phyloP scores from a whole-genome alignment of 441 rosid genomes.

The Croton setiger region DNA sequence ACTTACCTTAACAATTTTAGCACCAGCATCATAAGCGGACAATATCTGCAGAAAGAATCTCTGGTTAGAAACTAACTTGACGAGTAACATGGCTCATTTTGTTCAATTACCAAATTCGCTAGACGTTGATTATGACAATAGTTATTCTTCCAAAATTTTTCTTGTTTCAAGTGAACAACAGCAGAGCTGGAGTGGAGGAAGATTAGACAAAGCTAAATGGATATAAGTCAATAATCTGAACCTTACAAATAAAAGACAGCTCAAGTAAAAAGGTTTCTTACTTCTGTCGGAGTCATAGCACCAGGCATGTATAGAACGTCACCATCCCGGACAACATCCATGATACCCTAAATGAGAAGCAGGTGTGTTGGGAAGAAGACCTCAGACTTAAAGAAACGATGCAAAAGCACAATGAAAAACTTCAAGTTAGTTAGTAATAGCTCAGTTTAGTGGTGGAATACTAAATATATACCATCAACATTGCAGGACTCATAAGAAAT shows the following conservation, averaged over 20 bases:
- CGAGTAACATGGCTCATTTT: not conserved
- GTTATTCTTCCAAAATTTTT: not conserved
- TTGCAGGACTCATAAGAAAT: constrained; percentile 61
- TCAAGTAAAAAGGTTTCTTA: constrained; percentile 26
- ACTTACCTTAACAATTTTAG: constrained; percentile 53
- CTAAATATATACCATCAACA: constrained; percentile 34
- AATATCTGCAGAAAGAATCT: constrained; percentile 36
- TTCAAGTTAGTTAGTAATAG: not conserved
- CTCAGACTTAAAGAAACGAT: not conserved
- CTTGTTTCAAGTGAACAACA: not conserved
- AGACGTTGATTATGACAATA: not conserved
- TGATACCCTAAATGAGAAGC: constrained; percentile 33
- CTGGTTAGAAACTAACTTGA: not conserved
- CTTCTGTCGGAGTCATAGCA: constrained; percentile 67
- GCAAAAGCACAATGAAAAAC: not conserved
- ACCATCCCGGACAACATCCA: constrained; percentile 29
- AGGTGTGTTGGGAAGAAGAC: constrained; percentile 16
- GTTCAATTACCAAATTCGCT: not conserved
- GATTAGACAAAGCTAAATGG: not conserved
- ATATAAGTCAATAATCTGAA: not conserved
- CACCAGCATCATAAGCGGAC: constrained; percentile 50
- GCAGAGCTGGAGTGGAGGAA: not conserved
- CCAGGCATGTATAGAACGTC: constrained; percentile 55
- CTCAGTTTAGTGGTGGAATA: not conserved
- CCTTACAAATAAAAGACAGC: not conserved